Percentiles rank a stretch among this genome's conserved stretches.
These are phyloP conservation scores for Blastobotrys indianensis DNA, from an alignment of 1,139 yeast species.

Conservation along the genomic window DNA sequence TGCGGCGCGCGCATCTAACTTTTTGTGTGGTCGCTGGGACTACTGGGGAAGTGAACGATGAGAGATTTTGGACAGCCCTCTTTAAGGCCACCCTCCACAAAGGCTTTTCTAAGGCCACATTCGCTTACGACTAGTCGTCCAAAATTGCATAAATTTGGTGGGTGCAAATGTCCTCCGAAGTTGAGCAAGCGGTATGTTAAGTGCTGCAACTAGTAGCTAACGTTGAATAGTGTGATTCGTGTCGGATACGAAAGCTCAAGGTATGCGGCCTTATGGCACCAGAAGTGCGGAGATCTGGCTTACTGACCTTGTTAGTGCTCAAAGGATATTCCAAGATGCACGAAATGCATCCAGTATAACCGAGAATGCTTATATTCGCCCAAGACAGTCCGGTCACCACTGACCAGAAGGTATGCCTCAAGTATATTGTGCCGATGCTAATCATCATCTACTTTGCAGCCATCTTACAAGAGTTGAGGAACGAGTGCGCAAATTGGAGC, in stretches of 20 bases:
- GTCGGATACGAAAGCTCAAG: slow-evolving; percentile 44
- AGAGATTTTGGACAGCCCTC: too few relatives aligned
- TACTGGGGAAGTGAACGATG: too few relatives aligned
- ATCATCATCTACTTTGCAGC: slow-evolving; percentile 7
- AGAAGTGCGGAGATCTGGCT: slow-evolving; percentile 11
- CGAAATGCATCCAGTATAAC: slow-evolving; percentile 64
- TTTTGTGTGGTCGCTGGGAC: too few relatives aligned
- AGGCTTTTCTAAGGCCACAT: too few relatives aligned
- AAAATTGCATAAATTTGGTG: too few relatives aligned
- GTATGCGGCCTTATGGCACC: slow-evolving; percentile 37
- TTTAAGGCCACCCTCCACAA: too few relatives aligned
- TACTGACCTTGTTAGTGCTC: slow-evolving; percentile 45
- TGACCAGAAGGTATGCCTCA: slow-evolving; percentile 59
- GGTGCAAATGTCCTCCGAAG: slow-evolving; percentile 14
- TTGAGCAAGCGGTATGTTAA: slow-evolving; percentile 28
- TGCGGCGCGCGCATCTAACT: too few relatives aligned
- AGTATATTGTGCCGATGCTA: background rate
- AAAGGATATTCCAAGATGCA: slow-evolving; percentile 67
- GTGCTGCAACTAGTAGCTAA: background rate
- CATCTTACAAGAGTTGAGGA: slow-evolving; percentile 66
- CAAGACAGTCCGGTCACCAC: slow-evolving; percentile 67
- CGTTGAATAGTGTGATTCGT: slow-evolving; percentile 41
- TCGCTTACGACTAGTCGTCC: too few relatives aligned
- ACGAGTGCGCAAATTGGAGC: slow-evolving; percentile 51
- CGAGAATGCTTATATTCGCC: slow-evolving; percentile 80